Evolutionary conservation across 306 rosid species (phyloP).

Genomic region (Malus sylvestris): DNA sequence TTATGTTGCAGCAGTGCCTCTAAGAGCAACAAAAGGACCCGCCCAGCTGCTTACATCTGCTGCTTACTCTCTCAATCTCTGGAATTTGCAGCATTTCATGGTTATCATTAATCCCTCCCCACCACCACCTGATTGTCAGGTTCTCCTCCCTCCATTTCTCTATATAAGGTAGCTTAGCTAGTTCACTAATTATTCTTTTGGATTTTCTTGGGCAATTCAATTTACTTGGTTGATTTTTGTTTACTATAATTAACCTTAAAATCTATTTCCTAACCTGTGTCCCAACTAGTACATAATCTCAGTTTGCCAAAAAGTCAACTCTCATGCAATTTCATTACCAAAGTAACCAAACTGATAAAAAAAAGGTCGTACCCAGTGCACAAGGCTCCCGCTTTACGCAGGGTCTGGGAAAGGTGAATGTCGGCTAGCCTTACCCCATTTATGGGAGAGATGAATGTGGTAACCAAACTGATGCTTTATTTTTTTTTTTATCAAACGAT

Average conservation of each 20-base stretch:
- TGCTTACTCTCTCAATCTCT: slow-evolving; percentile 60
- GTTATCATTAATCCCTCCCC: slow-evolving; percentile 59
- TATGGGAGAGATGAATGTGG: too few relatives aligned
- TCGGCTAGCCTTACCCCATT: too few relatives aligned
- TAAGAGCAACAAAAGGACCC: slow-evolving; percentile 84
- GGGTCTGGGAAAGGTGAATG: too few relatives aligned
- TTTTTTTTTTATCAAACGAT: too few relatives aligned
- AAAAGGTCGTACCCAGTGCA: too few relatives aligned
- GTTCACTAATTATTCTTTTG: not conserved
- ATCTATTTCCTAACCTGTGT: too few relatives aligned
- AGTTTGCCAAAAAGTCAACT: not conserved
- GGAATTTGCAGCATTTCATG: slow-evolving; percentile 89
- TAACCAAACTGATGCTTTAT: too few relatives aligned
- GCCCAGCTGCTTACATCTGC: slow-evolving; percentile 68
- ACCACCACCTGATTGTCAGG: slow-evolving; percentile 48
- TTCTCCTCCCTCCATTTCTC: slow-evolving; percentile 18
- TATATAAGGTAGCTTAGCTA: not conserved
- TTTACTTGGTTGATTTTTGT: not conserved
- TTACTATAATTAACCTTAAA: too few relatives aligned
- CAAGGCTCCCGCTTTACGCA: too few relatives aligned
- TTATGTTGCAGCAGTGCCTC: slow-evolving; percentile 77
- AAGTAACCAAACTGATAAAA: too few relatives aligned
- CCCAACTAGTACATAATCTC: too few relatives aligned
- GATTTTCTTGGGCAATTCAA: too few relatives aligned
- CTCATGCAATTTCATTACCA: not conserved